phyloP scores from a whole-genome alignment of 305 asterid species.

The Rubia tinctorum region DNA sequence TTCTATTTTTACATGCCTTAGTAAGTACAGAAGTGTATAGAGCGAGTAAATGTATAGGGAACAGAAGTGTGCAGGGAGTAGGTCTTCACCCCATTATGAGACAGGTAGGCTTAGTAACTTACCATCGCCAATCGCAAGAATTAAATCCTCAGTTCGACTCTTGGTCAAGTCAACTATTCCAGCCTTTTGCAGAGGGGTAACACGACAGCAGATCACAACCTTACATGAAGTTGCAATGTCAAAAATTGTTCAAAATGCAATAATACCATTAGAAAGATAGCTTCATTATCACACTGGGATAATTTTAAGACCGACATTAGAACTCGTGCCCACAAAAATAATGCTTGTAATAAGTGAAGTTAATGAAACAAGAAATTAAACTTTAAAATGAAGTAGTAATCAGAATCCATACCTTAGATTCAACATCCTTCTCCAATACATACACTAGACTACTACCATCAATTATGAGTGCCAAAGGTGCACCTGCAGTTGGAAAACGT shows the following conservation, averaged over 20 bases:
- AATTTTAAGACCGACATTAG: conserved; percentile 14
- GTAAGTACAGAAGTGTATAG: background rate
- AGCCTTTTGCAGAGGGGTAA: conserved; percentile 98
- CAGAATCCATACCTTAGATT: conserved; percentile 58
- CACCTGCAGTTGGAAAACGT: conserved; percentile 38
- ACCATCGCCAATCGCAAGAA: conserved; percentile 99
- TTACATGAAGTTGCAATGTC: conserved; percentile 84
- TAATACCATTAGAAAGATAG: conserved; percentile 33
- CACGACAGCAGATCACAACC: conserved; percentile 97
- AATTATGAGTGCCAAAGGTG: conserved; percentile 86
- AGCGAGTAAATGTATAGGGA: background rate
- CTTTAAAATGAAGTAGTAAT: conserved; percentile 5
- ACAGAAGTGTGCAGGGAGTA: background rate
- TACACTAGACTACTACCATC: conserved; percentile 98
- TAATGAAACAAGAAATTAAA: background rate
- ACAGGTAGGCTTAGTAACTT: conserved; percentile 26
- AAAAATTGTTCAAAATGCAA: conserved; percentile 61
- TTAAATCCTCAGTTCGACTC: conserved; percentile 92
- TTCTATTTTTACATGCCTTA: background rate
- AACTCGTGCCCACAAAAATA: conserved; percentile 20
- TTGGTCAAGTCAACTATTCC: conserved; percentile 94
- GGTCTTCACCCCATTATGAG: background rate
- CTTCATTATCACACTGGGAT: background rate
- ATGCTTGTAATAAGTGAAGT: conserved; percentile 13
- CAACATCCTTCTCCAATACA: conserved; percentile 92